Evolutionary conservation across 495 filamentous ascomycete genomes (phyloP).

Genomic region (Apiosordaria backusii): DNA sequence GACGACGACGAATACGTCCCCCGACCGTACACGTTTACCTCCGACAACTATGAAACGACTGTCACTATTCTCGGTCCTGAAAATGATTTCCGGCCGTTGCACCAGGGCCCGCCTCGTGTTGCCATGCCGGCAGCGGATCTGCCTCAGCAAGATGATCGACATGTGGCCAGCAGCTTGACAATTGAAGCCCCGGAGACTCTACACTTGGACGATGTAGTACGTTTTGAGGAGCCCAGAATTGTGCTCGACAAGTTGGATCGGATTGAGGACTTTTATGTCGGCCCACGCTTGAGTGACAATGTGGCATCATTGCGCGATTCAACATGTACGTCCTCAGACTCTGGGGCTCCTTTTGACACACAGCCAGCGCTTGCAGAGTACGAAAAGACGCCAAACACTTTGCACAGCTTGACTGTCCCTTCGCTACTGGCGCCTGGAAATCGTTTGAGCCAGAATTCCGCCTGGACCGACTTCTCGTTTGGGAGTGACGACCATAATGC

Average conservation of each 20-base stretch:
- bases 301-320: conserved; percentile 35
- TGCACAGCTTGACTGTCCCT: conserved; percentile 41
- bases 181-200: conserved; percentile 14
- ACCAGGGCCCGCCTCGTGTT: conserved; percentile 30
- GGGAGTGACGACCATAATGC: conserved; percentile 43
- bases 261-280: conserved; percentile 37
- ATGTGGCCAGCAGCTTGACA: conserved; percentile 12
- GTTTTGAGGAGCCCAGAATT: conserved; percentile 13
- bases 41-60: conserved; percentile 39
- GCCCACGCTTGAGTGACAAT: conserved; percentile 32
- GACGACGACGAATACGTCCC: conserved; percentile 37
- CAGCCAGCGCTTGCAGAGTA: conserved; percentile 24
- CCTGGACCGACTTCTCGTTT: conserved; percentile 57
- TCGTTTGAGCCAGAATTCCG: conserved; percentile 48
- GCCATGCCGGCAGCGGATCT: conserved; percentile 22
- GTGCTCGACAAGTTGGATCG: conserved; percentile 25
- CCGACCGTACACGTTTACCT: conserved; percentile 34
- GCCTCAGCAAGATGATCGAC: conserved; percentile 24
- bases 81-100: conserved; percentile 36
- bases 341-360: conserved; percentile 26
- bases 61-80: conserved; percentile 45
- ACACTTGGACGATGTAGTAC: conserved; percentile 1
- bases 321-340: conserved; percentile 31
- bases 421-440: conserved; percentile 43
- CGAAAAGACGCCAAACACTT: conserved; percentile 27